Evolutionary conservation across 345 rosid species (phyloP).

Genomic region (Pistacia atlantica): DNA sequence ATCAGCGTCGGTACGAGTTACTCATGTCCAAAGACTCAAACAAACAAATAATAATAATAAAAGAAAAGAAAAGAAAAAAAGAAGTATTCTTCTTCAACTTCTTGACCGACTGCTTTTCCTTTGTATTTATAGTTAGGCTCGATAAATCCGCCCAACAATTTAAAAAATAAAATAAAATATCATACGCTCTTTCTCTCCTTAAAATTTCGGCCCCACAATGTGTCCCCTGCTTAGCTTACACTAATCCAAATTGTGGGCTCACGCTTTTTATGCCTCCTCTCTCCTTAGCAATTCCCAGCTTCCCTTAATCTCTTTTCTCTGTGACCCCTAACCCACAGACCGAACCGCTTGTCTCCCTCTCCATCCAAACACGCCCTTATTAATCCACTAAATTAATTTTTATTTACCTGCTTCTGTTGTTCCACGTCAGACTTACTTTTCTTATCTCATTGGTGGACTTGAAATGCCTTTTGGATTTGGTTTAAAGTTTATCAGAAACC

Average conservation of each 20-base stretch:
- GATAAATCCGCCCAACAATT: not conserved
- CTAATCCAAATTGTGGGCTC: slow-evolving; percentile 26
- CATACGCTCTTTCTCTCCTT: not conserved
- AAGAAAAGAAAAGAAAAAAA: no score
- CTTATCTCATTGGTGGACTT: slow-evolving; percentile 13
- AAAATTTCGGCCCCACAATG: slow-evolving; percentile 22
- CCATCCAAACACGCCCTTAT: not conserved
- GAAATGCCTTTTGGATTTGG: slow-evolving; percentile 11
- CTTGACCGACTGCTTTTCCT: no score
- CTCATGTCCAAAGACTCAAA: not conserved
- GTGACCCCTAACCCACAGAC: slow-evolving; percentile 48
- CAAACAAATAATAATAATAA: not conserved
- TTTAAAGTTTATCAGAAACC: not conserved
- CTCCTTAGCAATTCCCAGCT: slow-evolving; percentile 26
- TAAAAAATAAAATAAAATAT: no score
- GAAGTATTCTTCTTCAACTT: not conserved
- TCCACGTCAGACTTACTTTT: not conserved
- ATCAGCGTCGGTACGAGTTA: not conserved
- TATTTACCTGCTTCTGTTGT: not conserved
- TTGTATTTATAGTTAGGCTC: not conserved
- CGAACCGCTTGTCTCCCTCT: slow-evolving; percentile 11
- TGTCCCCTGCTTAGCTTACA: slow-evolving; percentile 35
- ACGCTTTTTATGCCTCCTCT: slow-evolving; percentile 31
- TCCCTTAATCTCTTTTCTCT: slow-evolving; percentile 25
- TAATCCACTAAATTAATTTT: not conserved